Conservation (phyloP, 2,329 filamentous ascomycete genomes). For the Sporothrix globosa region DNA sequence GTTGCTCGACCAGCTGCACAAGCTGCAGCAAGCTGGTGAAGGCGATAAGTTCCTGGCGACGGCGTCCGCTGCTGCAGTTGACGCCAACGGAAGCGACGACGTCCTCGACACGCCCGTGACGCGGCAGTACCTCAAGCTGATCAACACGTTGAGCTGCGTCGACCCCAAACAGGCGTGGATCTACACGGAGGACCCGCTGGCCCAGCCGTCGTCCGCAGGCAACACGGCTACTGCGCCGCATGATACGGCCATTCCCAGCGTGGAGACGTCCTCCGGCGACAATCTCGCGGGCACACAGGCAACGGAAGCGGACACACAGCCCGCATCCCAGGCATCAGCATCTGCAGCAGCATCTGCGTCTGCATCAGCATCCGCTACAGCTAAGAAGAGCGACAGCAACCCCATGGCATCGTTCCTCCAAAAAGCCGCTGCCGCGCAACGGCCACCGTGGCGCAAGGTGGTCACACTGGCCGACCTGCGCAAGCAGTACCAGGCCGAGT, state of each 20-base stretch:
- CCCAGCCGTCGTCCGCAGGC: not conserved
- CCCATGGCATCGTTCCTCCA: slow-evolving; percentile 39
- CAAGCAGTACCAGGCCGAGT: slow-evolving; percentile 84
- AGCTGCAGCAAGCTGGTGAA: slow-evolving; percentile 61
- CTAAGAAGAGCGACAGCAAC: slow-evolving; percentile 14
- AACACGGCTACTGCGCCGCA: not conserved
- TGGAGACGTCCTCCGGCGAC: not conserved
- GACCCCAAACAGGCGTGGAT: slow-evolving; percentile 82
- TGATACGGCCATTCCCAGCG: not conserved
- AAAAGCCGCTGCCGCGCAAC: slow-evolving; percentile 35
- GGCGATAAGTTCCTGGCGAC: slow-evolving; percentile 55
- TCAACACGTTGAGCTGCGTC: slow-evolving; percentile 90
- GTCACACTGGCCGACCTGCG: slow-evolving; percentile 84
- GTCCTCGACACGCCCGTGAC: slow-evolving; percentile 66
- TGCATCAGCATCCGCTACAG: not conserved
- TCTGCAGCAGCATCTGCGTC: not conserved
- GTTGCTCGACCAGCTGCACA: slow-evolving; percentile 65
- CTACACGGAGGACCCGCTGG: slow-evolving; percentile 54
- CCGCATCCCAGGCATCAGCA: not conserved
- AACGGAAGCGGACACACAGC: not conserved
- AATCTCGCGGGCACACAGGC: not conserved
- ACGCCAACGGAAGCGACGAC: slow-evolving; percentile 43
- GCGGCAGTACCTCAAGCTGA: slow-evolving; percentile 82
- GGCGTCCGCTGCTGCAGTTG: not conserved
- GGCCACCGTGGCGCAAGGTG: slow-evolving; percentile 66